Base-by-base conservation (phyloP, 768 basidiomycete genomes). In the Macrolepiota dolichaula region DNA sequence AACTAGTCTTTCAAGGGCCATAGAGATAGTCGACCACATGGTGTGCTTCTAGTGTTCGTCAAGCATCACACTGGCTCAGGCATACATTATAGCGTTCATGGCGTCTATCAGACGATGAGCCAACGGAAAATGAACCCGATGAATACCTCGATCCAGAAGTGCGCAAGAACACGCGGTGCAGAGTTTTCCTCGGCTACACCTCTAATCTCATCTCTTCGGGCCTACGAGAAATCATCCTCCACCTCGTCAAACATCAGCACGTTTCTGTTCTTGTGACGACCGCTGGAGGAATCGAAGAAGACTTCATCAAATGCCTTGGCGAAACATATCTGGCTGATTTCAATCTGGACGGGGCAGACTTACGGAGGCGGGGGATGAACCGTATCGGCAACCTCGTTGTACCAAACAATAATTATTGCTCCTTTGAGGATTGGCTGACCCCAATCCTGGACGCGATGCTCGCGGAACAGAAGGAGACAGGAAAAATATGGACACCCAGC, bases 171-270 rank as follows among this genome's bases (percentile, higher is more conserved):
- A 94, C 84, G 49, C 87, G 87, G 62, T 97, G 87, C 76, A 89
- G 87, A 64, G 82, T 98, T 70, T 97, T 99, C 72, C 87, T 99
- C 44, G 97, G 97, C 40, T 99, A 97, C 76, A 99, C 97, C 11
- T 98, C 96, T 52, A 99, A 99, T 75, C 84, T 99, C 49, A 96
- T 99, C 69, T 98, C 97, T 1, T 98, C 97, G 9, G 97, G 97
- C 10, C 79, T 99, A 44, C 87, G 97, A 37, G 97, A 99, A 74
- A 79, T 98, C 50, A 90, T 99, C 65, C 80, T 89, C 24, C 86
- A 95, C 73, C 88, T 99, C 42, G 96, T 94, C 35, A 95, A 98
- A 73, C 88, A 98, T 77, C 89, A 87, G 64, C 91, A 97, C 67
- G 84, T 99, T 61, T 81, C 88, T 22, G 91, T 87, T 22, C 80